Evolutionary conservation across 768 basidiomycete species (phyloP).

Genomic region (Pleurotus ostreatus): DNA sequence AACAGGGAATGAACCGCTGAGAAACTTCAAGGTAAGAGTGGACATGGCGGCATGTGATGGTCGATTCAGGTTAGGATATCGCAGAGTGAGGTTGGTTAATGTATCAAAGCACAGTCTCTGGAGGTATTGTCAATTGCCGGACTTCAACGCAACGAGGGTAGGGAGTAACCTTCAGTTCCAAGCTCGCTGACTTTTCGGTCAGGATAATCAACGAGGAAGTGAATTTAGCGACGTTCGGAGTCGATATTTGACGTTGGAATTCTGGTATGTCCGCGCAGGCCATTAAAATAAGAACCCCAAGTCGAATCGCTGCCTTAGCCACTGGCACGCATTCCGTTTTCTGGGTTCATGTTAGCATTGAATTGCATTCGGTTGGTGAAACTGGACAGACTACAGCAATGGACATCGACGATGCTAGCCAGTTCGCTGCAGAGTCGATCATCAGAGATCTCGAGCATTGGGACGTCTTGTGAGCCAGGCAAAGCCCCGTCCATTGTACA

Average conservation of each 20-base stretch:
- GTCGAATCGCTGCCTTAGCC: constrained; percentile 60
- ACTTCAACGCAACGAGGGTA: background rate
- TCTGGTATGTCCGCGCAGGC: constrained; percentile 60
- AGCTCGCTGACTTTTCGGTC: constrained; percentile 45
- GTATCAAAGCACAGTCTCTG: constrained; percentile 45
- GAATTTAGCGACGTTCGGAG: constrained; percentile 72
- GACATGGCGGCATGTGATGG: constrained; percentile 50
- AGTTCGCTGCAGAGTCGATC: constrained; percentile 68
- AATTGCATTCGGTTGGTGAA: constrained; percentile 15
- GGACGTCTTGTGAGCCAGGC: constrained; percentile 66
- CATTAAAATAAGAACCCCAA: constrained; percentile 59
- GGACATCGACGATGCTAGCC: constrained; percentile 64
- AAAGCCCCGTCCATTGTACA: constrained; percentile 77
- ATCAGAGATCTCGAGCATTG: constrained; percentile 53
- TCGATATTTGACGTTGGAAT: constrained; percentile 75
- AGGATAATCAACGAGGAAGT: constrained; percentile 53
- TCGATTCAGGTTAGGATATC: constrained; percentile 68
- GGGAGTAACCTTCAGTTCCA: constrained; percentile 48
- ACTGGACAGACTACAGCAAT: constrained; percentile 61
- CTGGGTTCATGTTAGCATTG: constrained; percentile 35
- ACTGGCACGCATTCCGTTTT: constrained; percentile 63
- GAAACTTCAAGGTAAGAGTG: constrained; percentile 46
- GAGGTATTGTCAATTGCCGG: background rate
- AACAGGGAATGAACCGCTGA: constrained; percentile 50
- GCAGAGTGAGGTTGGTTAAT: constrained; percentile 49